A percentile compares a stretch with the other conserved stretches of the same genome.
Evolutionary conservation across 805 yeast genomes (phyloP).

Genomic region (Wickerhamiella domercqiae): DNA sequence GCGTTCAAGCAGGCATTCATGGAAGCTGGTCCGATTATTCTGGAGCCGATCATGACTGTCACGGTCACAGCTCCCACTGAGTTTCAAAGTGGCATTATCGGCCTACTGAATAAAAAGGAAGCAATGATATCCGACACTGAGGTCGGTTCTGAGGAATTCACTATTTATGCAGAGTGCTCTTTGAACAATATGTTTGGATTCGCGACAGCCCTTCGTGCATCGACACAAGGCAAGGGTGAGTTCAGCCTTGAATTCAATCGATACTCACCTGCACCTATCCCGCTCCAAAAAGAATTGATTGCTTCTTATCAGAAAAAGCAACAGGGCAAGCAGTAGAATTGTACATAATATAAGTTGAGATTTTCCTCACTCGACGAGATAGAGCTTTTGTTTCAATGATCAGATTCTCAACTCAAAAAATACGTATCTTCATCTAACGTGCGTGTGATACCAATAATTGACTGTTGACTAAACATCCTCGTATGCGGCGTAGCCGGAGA

Average conservation of each 20-base stretch:
- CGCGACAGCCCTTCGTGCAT: conserved; percentile 87
- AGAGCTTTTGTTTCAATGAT: too few species aligned
- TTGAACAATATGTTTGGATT: conserved; percentile 92
- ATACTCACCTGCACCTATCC: conserved; percentile 81
- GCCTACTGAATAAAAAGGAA: conserved; percentile 76
- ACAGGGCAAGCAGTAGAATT: conserved; percentile 24
- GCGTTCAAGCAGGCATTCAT: conserved; percentile 88
- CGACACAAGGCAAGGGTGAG: conserved; percentile 98
- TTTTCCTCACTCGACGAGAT: background rate
- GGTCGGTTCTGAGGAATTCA: conserved; percentile 86
- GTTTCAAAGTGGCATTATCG: conserved; percentile 88
- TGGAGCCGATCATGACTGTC: conserved; percentile 94
- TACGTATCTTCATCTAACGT: background rate
- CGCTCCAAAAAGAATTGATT: conserved; percentile 76
- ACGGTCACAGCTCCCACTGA: conserved; percentile 89
- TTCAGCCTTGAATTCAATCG: conserved; percentile 88
- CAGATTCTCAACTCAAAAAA: too few species aligned
- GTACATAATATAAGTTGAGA: conserved; percentile 7
- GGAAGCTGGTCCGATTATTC: conserved; percentile 67
- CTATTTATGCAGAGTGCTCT: conserved; percentile 89
- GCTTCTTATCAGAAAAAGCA: conserved; percentile 62
- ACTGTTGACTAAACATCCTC: background rate
- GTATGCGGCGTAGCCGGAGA: background rate
- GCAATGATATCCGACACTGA: conserved; percentile 92
- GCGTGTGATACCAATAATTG: background rate